Percentiles rank a stretch among this genome's conserved stretches.
Evolutionary conservation across 73 alveolate species (phyloP).

Genomic region (Paramecium sexaurelia): DNA sequence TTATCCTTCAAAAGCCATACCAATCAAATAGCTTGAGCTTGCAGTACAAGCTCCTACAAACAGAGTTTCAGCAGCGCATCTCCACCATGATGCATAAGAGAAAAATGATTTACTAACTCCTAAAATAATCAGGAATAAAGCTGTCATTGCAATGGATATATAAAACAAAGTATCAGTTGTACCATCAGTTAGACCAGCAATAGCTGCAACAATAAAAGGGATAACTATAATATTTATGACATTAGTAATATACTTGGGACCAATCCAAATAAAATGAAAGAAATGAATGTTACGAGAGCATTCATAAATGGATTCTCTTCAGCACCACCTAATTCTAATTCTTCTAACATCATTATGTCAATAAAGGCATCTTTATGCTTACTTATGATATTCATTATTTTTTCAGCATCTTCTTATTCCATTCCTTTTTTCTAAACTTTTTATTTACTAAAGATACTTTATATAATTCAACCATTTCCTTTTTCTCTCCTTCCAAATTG

Average conservation of each 20-base stretch:
- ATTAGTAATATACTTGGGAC: background rate
- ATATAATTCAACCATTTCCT: conserved; percentile 54
- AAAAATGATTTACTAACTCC: conserved; percentile 54
- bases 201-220: conserved; percentile 13
- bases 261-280: conserved; percentile 52
- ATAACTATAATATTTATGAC: background rate
- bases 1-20: conserved; percentile 52
- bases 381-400: background rate
- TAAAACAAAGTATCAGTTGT: background rate
- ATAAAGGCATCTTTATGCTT: conserved; percentile 58
- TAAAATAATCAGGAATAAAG: conserved; percentile 10
- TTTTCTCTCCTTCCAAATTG: conserved; percentile 62
- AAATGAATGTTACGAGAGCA: conserved; percentile 56
- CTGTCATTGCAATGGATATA: conserved; percentile 38
- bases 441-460: background rate
- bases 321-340: conserved; percentile 43
- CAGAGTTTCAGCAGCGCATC: conserved; percentile 55
- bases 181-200: background rate
- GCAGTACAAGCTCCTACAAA: conserved; percentile 62
- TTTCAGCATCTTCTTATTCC: conserved; percentile 58
- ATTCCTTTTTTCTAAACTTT: conserved; percentile 56
- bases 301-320: conserved; percentile 64
- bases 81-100: conserved; percentile 56
- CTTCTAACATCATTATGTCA: conserved; percentile 68
- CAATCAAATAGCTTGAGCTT: conserved; percentile 53